phyloP scores from a whole-genome alignment of 1,284 basidiomycete species.

The Sphaerobolus stellatus region DNA sequence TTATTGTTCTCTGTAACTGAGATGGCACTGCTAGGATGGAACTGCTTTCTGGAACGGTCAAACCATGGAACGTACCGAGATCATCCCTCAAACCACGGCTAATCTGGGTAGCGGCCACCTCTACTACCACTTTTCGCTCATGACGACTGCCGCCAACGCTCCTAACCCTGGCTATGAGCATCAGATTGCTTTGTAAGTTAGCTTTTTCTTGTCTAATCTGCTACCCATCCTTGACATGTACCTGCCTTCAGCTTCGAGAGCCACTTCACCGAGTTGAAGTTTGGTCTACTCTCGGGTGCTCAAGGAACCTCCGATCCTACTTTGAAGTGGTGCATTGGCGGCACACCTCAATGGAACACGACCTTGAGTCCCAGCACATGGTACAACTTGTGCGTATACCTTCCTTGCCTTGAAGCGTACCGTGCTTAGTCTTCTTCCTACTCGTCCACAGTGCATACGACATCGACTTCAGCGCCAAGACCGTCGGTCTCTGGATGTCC shows the following conservation, averaged over 20 bases:
- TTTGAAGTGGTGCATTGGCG: slow-evolving; percentile 52
- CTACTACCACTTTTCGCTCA: slow-evolving; percentile 66
- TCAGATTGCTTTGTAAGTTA: slow-evolving; percentile 32
- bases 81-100: slow-evolving; percentile 58
- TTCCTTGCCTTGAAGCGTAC: too few species aligned
- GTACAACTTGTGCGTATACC: slow-evolving; percentile 56
- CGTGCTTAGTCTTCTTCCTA: slow-evolving; percentile 1
- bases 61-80: slow-evolving; percentile 43
- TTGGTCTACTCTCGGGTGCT: slow-evolving; percentile 41
- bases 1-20: slow-evolving; percentile 45
- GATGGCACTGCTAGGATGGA: slow-evolving; percentile 21
- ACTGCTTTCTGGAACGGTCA: slow-evolving; percentile 17
- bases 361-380: slow-evolving; percentile 54
- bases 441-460: slow-evolving; percentile 11
- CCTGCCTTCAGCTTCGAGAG: slow-evolving; percentile 26
- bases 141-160: slow-evolving; percentile 46
- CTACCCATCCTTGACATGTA: neutral
- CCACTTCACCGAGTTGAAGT: slow-evolving; percentile 44
- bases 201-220: neutral
- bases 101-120: slow-evolving; percentile 61
- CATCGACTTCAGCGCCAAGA: slow-evolving; percentile 48
- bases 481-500: slow-evolving; percentile 60
- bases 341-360: slow-evolving; percentile 50
- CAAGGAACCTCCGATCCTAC: slow-evolving; percentile 36
- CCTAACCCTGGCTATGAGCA: slow-evolving; percentile 36